Evolutionary conservation across 352 stramenopile genomes (phyloP), one percentile per base, ranked within the genome.

Genomic region (Blastocystis sp.): DNA sequence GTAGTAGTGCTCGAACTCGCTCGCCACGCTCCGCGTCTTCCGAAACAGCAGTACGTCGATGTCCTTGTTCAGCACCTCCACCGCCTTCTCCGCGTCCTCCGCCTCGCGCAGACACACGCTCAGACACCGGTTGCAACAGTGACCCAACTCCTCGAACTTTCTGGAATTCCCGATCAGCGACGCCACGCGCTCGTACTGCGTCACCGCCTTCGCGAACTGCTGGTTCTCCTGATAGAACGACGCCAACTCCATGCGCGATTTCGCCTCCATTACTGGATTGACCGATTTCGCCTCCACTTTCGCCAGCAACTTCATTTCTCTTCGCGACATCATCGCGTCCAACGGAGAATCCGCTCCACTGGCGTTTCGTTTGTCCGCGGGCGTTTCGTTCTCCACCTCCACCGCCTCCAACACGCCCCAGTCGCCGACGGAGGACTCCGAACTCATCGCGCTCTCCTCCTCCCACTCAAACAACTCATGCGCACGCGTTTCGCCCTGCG

Each of bases 31-130:
- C 12, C 74, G 59, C 3, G 41, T 50, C 35, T 62, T 62, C 13
- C 74, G 45, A 24, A 51, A 85, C n/a, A 85, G 51, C 19, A 85
- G 21, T 26, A 85, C 31, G 66, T 85, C 74, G 33, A 85, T 62
- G 66, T 85, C 74, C 39, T 85, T 85, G 41, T 85, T 85, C 33
- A 85, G 61, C 26, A 69, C 50, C 24, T 69, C 60, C 19, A 85
- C 74, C 33, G 41, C 60, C 19, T 45, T 31, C 19, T 85, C 35
- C 26, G 60, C 29, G 12, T 67, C 55, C 19, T 85, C 24, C 26
- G 60, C 19, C n/a, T 85, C 50, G 37, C 74, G 45, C 29, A 85
- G 60, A 85, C 74, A 67, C 50, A 67, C 50, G 13, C 41, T 37
- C 45, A 85, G 45, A 50, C 50, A 70, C 6, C 74, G 74, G 31